Evolutionary conservation across 2,329 filamentous ascomycete species (phyloP), one percentile per base, ranked within the genome.

Genomic region (Immersiporthe knoxdaviesiana): DNA sequence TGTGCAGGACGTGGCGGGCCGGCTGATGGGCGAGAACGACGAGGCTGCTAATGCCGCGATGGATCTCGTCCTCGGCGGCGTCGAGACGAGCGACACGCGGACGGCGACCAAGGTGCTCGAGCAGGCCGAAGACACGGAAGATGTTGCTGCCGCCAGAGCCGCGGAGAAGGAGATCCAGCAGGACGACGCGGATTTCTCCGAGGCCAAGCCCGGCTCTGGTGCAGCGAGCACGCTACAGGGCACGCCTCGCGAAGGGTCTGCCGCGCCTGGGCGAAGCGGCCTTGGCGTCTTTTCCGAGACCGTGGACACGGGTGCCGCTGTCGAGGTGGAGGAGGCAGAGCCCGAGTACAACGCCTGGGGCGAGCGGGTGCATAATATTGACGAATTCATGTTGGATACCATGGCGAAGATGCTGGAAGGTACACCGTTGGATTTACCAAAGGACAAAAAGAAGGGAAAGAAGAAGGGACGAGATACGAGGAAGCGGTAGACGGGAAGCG

Each of bases 81-180:
- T 87, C 30, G 86, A 87, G 70, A 89, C 83, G 69, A 86, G 84
- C 14, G 89, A 90, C 41, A 84, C 89, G 68, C 84, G 86, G 52
- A 85, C 83, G 39, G 89, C 92, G 1, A 88, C 90, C 3, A 87
- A 90, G 21, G 92, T 91, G 0, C 89, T 99, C 41, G 94, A 97
- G 74, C 91, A 93, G 72, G 95, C 94, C 0, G 96, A 99, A 79
- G 96, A 99, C 75, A 88, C 88, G 62, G 96, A 99, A 77, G 96
- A 99, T 77, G 92, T 95, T 18, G 90, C 90, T 35, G 96, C 96
- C 0, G 96, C 96, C 2, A 91, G 92, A 65, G 88, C 92, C 12
- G 96, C 96, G 0, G 92, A 97, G 77, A 96, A 92, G 76, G 96
- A 99, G 78, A 91, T 96, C 61, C 89, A 93, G 75, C 91, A 92